Base-by-base conservation (phyloP, 2,329 filamentous ascomycete genomes). In the Alternaria infectoria region DNA sequence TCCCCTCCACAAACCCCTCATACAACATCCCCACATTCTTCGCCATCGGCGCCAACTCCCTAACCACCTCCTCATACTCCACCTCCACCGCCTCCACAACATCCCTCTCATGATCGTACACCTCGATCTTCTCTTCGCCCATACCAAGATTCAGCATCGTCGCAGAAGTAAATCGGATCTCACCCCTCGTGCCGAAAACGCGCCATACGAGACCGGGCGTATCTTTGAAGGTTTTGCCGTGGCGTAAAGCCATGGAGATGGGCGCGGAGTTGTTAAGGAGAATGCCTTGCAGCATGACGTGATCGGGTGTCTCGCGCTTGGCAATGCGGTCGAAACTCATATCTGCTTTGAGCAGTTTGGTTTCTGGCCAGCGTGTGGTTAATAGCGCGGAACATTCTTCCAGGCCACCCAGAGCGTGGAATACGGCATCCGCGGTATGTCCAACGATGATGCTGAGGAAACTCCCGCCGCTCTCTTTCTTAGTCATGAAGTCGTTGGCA, bases 1-100 rank as follows among this genome's bases (percentile, higher is more conserved):
- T 64, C 21, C 74, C 77, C n/a, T 75, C 74, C 1, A 84, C 84
- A 74, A 83, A 87, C 3, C 77, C 79, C 64, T 90, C 87, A 72
- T 89, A 89, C 5, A 88, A 61, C 13, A 80, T 79, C 0, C 81
- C 87, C 26, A 89, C 83, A 65, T 83, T 85, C 57, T 85, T 80
- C 1, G 81, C 82, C 4, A 77, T 68, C 1, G 81, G 36, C 4
- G 36, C 6, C 6, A 57, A 45, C 0, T 85, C 82, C 17, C 87
- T 62, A 11, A 82, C 80, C 11, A 82, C 78, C 69, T 84, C 84
- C 76, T 82, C 85, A 4, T 82, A 81, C 59, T 66, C 74, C 78
- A 83, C 83, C 1, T 80, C 69, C 0, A 86, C 73, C 4, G 75
- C 66, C 9, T 84, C 80, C 2, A 87, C 80, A 23, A 78, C 68